Base-by-base conservation (phyloP, 257 asterid species). In the Jacaranda copaia region DNA sequence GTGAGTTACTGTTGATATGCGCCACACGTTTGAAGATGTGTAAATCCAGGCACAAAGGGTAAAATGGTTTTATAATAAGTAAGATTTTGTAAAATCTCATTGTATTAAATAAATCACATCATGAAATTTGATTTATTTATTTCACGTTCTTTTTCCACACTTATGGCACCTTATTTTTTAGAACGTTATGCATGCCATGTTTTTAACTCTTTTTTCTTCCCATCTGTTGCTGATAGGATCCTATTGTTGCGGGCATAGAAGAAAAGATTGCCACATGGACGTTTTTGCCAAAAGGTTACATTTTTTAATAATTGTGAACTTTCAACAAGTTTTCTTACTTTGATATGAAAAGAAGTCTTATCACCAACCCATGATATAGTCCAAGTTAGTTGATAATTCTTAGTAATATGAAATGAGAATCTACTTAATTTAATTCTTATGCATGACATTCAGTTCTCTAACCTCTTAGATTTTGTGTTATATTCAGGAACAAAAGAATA, bases 251-350 rank as follows among this genome's bases (percentile, higher is more conserved):
- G 2, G 99, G 97, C 83, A 96, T 93, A 79, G 98, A 96, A 88
- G 99, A 96, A 61, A 96, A 96, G 90, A 96, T 96, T 78, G 84
- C 98, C 4, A 89, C 92, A 7, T 93, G 99, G 99, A 86, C 98
- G 68, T 96, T 96, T 81, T 87, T 96, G 77, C 99, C 98, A 32
- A 93, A 88, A 90, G 98, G 98, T 92, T 53, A 71, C 69, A 14
- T 49, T 4, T 69, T 51, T 55, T 8, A 20, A 58, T 56, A 48
- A 46, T 18, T 51, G 12, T 32, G 66, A 61, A 60, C 16, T 75
- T 57, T 63, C 13, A 53, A 36, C 48, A 35, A 36, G 12, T 48
- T 53, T 5, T 52, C 20, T 42, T 53, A 25, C 63, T 63, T 65
- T 76, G 80, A 68, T 72, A 10, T 61, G 65, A 9, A 19, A 68